These are phyloP conservation scores for Harrya chromipes DNA, from an alignment of 768 basidiomycete genomes.

Conservation along the genomic window DNA sequence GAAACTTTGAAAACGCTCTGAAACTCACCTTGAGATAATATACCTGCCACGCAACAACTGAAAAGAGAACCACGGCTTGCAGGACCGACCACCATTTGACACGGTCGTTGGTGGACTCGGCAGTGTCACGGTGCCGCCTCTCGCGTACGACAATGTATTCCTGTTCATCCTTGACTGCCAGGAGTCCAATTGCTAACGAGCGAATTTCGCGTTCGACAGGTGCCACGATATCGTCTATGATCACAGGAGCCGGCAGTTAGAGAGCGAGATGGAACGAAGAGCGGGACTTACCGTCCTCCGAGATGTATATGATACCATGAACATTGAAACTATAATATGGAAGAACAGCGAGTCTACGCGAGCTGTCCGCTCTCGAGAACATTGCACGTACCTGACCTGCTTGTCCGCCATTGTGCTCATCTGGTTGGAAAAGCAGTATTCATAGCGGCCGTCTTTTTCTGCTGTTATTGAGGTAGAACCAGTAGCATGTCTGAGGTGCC, in stretches of 20 bases:
- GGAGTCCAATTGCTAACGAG: constrained; percentile 71
- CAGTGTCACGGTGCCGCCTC: constrained; percentile 88
- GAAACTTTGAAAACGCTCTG: neutral
- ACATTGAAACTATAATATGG: constrained; percentile 79
- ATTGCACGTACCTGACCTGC: constrained; percentile 68
- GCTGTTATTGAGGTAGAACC: constrained; percentile 88
- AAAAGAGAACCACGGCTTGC: constrained; percentile 82
- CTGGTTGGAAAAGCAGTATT: constrained; percentile 98
- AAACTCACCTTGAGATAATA: constrained; percentile 85
- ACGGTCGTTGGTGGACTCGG: constrained; percentile 88
- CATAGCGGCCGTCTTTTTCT: constrained; percentile 79
- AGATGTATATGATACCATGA: constrained; percentile 92
- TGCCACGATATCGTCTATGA: constrained; percentile 68
- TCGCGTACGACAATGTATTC: constrained; percentile 98
- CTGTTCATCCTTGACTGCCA: constrained; percentile 95
- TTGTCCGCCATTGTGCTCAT: constrained; percentile 98
- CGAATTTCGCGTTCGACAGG: constrained; percentile 97
- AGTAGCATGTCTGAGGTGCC: constrained; percentile 84
- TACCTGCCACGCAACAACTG: constrained; percentile 94
- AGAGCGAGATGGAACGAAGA: neutral
- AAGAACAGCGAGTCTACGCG: neutral
- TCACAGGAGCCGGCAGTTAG: constrained; percentile 2
- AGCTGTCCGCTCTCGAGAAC: neutral
- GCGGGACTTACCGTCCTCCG: constrained; percentile 68
- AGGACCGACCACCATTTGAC: constrained; percentile 99